Conservation (phyloP, 495 filamentous ascomycete species). For the Xylaria nigripes region DNA sequence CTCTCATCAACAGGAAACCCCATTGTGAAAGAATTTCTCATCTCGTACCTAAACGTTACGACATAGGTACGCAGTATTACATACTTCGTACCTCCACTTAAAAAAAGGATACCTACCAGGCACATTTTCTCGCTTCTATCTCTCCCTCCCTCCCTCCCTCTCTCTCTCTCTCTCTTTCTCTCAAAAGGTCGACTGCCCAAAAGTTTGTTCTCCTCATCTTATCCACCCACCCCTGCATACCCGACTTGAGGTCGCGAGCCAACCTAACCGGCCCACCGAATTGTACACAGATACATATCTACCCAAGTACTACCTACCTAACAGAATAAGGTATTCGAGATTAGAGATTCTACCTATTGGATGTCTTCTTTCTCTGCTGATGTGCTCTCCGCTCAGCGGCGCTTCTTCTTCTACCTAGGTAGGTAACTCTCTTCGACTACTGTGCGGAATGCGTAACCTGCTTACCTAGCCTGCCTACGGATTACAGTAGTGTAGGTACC, state of each 20-base stretch:
- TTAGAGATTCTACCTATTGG: conserved; percentile 3
- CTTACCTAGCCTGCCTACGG: no score
- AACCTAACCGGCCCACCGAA: conserved; percentile 4
- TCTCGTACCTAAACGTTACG: no score
- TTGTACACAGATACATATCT: not conserved
- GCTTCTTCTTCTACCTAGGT: not conserved
- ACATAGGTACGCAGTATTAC: no score
- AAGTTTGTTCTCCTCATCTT: conserved; percentile 8
- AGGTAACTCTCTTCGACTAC: no score
- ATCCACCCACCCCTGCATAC: conserved; percentile 12
- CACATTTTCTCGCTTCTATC: not conserved
- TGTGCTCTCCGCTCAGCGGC: not conserved
- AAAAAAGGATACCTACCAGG: no score
- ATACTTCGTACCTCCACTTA: no score
- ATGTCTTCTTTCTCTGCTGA: not conserved
- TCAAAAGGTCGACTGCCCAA: not conserved
- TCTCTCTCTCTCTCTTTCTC: not conserved
- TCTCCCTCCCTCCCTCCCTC: not conserved
- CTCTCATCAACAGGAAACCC: no score
- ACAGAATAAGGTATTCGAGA: not conserved
- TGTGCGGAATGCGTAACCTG: no score
- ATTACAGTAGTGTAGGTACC: no score
- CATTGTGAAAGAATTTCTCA: no score
- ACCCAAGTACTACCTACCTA: not conserved
- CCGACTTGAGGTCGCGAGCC: conserved; percentile 6